These are phyloP conservation scores for Schizophyllum amplum DNA, from an alignment of 1,284 basidiomycete genomes.

Conservation along the genomic window DNA sequence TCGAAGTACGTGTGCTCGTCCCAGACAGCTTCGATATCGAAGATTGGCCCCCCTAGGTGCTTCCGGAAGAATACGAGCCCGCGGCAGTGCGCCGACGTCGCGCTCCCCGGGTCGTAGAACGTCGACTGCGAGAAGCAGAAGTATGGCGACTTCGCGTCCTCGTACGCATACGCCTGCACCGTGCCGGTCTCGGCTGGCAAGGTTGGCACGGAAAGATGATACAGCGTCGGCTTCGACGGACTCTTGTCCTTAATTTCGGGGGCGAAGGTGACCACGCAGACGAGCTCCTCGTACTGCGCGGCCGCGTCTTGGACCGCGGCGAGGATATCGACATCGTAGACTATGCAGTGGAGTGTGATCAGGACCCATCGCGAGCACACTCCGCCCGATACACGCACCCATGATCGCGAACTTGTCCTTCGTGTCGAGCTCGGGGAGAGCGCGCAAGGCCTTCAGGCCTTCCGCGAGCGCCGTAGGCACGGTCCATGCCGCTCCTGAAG, in stretches of 20 bases:
- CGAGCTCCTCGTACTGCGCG: slow-evolving; percentile 21
- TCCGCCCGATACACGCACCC: slow-evolving; percentile 19
- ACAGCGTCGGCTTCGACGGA: slow-evolving; percentile 9
- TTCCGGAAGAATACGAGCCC: slow-evolving; percentile 29
- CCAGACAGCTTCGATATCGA: slow-evolving; percentile 45
- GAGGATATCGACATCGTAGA: slow-evolving; percentile 27
- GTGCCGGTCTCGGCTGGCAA: slow-evolving; percentile 15
- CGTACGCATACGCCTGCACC: background rate
- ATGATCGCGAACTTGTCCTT: slow-evolving; percentile 34
- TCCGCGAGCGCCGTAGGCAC: slow-evolving; percentile 20
- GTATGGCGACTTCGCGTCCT: slow-evolving; percentile 19
- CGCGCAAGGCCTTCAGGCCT: slow-evolving; percentile 24
- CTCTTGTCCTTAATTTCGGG: slow-evolving; percentile 10
- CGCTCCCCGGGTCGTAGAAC: slow-evolving; percentile 29
- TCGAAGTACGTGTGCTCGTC: slow-evolving; percentile 44
- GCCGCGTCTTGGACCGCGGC: slow-evolving; percentile 19
- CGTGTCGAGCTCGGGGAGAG: slow-evolving; percentile 27
- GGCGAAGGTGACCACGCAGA: slow-evolving; percentile 27
- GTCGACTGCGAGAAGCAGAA: slow-evolving; percentile 32
- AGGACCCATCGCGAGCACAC: background rate
- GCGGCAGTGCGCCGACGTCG: slow-evolving; percentile 33
- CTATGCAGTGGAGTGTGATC: slow-evolving; percentile 15
- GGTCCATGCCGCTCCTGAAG: slow-evolving; percentile 10
- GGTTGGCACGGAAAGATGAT: slow-evolving; percentile 11
- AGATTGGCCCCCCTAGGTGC: slow-evolving; percentile 20